Evolutionary conservation across 148 eudicot genomes (phyloP), one percentile per base, ranked within the genome.

Genomic region (Heliosperma pusillum): DNA sequence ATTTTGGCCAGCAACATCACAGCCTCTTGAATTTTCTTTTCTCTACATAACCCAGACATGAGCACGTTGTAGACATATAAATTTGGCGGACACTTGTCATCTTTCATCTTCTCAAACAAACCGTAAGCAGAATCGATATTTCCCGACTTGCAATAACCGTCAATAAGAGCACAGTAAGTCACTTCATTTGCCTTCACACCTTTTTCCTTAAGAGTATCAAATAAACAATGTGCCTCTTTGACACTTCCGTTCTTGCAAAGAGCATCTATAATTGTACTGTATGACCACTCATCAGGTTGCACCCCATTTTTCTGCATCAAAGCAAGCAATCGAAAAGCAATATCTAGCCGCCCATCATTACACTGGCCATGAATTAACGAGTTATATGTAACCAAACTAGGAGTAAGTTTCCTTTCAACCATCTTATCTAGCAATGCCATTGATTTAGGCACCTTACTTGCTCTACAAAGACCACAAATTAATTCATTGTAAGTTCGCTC

Each of bases 401-500:
- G 97, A 22, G 75, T 77, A 10, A 90, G 58, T 63, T 87, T 87
- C 50, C 74, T 78, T 78, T 86, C 83, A 71, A 62, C 72, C 96
- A 93, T 90, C 88, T 89, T 84, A 83, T 78, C 78, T 67, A 92
- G 89, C 71, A 92, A 81, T 22, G 75, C 47, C 97, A 92, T 88
- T 44, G 96, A 96, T 82, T 75, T 77, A 69, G 90, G 86, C 50
- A 90, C 87, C 71, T 83, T 69, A 30, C 78, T 85, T 10, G 65
- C 80, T 40, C 81, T 85, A 83, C 97, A 92, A 70, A 83, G 85
- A 24, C 96, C 97, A 40, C 81, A 58, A n/a, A 92, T 90, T 86
- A 92, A 83, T 82, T 83, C 91, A 80, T 92, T 92, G 74, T 85
- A 92, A 5, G 97, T 92, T 16, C 91, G 85, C 53, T 83, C 91